Percentiles rank a stretch among this genome's conserved stretches.
Evolutionary conservation across 2,329 filamentous ascomycete genomes (phyloP).

Genomic region (Xylariaceae sp.): DNA sequence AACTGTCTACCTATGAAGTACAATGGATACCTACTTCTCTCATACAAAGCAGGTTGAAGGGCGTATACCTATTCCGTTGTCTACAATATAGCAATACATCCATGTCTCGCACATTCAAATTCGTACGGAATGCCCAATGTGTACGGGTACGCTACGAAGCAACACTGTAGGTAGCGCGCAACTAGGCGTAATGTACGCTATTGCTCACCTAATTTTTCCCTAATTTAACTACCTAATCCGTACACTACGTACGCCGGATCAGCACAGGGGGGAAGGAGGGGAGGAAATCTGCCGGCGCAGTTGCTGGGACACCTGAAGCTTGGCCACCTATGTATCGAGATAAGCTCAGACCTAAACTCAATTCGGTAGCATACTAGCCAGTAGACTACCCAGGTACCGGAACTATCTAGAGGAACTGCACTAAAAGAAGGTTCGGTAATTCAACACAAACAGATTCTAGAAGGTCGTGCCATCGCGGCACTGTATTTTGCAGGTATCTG

Average conservation of each 20-base stretch:
- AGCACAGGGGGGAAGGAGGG: not conserved
- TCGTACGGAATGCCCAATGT: too few relatives aligned
- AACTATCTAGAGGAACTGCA: not conserved
- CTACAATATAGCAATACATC: too few relatives aligned
- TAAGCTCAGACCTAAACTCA: not conserved
- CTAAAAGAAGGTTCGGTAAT: not conserved
- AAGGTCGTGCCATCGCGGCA: too few relatives aligned
- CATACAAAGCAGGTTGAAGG: not conserved
- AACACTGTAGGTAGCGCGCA: too few relatives aligned
- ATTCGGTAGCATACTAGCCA: not conserved
- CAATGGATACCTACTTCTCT: not conserved
- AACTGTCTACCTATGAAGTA: not conserved
- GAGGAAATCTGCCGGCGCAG: not conserved
- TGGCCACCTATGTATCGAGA: not conserved
- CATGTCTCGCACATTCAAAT: too few relatives aligned
- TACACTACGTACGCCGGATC: not conserved
- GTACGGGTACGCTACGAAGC: not conserved
- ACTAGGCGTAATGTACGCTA: not conserved
- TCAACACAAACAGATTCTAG: not conserved
- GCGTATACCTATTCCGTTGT: too few relatives aligned
- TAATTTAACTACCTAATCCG: not conserved
- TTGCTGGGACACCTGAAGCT: not conserved
- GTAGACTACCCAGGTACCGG: not conserved
- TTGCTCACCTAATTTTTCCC: not conserved
- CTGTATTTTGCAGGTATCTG: too few relatives aligned